Base-by-base conservation (phyloP, 1,284 basidiomycete genomes). In the Tranzscheliella williamsii region DNA sequence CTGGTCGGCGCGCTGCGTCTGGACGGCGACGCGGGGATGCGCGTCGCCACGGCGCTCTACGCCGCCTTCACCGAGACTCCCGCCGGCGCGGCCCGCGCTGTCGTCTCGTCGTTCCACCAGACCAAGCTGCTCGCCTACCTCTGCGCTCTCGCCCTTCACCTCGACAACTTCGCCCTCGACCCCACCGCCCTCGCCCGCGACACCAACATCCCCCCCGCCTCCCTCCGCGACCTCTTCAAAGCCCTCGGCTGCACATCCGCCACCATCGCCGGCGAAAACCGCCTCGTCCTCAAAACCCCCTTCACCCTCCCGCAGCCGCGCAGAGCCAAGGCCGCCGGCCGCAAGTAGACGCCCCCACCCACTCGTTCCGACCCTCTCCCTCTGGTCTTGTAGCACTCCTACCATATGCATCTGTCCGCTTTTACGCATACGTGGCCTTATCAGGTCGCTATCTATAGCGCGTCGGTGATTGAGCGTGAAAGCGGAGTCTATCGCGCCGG, bases 111-210 rank as follows among this genome's bases (percentile, higher is more conserved):
- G 4, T 60, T 67, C 40, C 38, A 48, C 33, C 62, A 75, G 46
- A 73, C 72, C 15, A 67, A 67, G 33, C 38, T 71, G 32, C 38
- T 71, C n/a, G 67, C 73, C 1, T 56, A 67, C 47, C 61, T 73
- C 40, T 62, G 70, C 35, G 74, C 72, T 15, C 45, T 76, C 2
- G 62, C 55, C 0, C 53, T 76, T 31, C 72, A 76, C 30, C 38
- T 75, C 32, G 73, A 76, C 34, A 58, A 67, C 36, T 76, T 73
- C 43, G 48, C 60, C 11, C 51, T 76, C 36, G 68, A 70, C 15
- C 43, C 63, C 12, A 43, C 63, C 23, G 48, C 42, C 42, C 31
- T 62, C 40, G 58, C 58, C 5, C 32, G 42, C 13, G 47, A 62
- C 52, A 55, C 48, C 44, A 52, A 52, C 31, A 48, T 62, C 17